These are phyloP conservation scores for Capronia americana DNA, from an alignment of 2,329 filamentous ascomycete species.

Conservation along the genomic window DNA sequence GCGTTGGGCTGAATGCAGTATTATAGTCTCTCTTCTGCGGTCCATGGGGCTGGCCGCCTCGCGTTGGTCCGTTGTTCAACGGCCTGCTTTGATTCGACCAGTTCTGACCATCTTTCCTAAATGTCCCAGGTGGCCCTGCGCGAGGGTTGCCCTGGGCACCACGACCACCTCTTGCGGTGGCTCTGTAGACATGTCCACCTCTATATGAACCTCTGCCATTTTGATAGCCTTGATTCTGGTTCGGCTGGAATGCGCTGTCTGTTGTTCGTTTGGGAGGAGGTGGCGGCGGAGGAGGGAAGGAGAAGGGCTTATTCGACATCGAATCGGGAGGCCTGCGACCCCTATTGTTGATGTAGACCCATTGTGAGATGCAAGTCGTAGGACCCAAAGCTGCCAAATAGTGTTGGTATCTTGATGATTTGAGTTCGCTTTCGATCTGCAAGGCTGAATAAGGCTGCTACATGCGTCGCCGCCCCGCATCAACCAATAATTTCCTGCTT, in stretches of 20 bases:
- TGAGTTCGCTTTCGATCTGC: not conserved
- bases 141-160: slow-evolving; percentile 20
- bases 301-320: slow-evolving; percentile 48
- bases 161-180: slow-evolving; percentile 23
- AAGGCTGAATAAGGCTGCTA: slow-evolving; percentile 11
- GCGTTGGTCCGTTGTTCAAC: slow-evolving; percentile 14
- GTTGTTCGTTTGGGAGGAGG: slow-evolving; percentile 44
- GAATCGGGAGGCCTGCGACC: not conserved
- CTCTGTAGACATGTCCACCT: slow-evolving; percentile 24
- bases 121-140: not conserved
- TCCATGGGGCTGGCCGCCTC: slow-evolving; percentile 15
- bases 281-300: slow-evolving; percentile 55
- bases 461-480: slow-evolving; percentile 2
- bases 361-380: not conserved
- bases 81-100: not conserved
- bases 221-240: slow-evolving; percentile 21
- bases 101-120: slow-evolving; percentile 16
- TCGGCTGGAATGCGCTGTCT: slow-evolving; percentile 14
- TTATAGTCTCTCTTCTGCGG: slow-evolving; percentile 38
- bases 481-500: slow-evolving; percentile 7
- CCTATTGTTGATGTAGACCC: not conserved
- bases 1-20: slow-evolving; percentile 35
- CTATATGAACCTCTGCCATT: slow-evolving; percentile 29
- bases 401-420: not conserved
- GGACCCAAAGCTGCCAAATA: not conserved